Conservation (phyloP, 768 basidiomycete species). For the Trametes maxima region DNA sequence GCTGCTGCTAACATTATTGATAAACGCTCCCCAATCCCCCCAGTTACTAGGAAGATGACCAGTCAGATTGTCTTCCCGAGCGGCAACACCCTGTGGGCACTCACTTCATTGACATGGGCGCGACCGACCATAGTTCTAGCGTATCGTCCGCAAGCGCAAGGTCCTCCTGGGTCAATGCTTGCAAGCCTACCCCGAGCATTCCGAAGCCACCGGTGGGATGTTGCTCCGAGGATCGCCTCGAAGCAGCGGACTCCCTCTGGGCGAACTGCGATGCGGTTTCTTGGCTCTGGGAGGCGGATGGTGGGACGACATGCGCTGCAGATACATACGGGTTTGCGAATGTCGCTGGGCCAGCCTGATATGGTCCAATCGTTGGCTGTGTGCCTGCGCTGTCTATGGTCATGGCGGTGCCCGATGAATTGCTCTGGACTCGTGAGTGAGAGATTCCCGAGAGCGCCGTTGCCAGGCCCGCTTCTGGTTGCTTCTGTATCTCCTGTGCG, state of each 20-base stretch:
- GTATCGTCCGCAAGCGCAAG: slow-evolving; percentile 39
- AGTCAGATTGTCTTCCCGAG: neutral
- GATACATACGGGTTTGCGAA: too few relatives aligned
- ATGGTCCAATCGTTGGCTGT: too few relatives aligned
- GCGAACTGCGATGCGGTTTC: too few relatives aligned
- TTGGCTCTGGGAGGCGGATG: too few relatives aligned
- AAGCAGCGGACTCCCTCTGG: neutral
- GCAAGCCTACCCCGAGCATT: slow-evolving; percentile 18
- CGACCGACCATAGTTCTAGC: slow-evolving; percentile 62
- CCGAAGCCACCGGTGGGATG: neutral
- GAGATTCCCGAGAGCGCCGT: too few relatives aligned
- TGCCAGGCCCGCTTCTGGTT: too few relatives aligned
- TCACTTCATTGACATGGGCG: slow-evolving; percentile 61
- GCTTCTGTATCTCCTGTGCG: slow-evolving; percentile 30
- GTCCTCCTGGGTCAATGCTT: slow-evolving; percentile 1
- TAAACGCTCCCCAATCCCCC: slow-evolving; percentile 43
- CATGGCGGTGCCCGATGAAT: too few relatives aligned
- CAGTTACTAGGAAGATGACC: slow-evolving; percentile 29
- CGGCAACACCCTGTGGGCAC: slow-evolving; percentile 24
- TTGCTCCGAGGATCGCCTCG: neutral
- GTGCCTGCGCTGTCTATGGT: too few relatives aligned
- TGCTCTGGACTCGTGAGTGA: too few relatives aligned
- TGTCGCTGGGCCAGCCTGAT: too few relatives aligned
- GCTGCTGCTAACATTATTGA: slow-evolving; percentile 35
- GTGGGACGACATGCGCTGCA: too few relatives aligned